These are phyloP conservation scores for Apiotrichum veenhuisii DNA, from an alignment of 1,284 basidiomycete genomes.

Conservation along the genomic window DNA sequence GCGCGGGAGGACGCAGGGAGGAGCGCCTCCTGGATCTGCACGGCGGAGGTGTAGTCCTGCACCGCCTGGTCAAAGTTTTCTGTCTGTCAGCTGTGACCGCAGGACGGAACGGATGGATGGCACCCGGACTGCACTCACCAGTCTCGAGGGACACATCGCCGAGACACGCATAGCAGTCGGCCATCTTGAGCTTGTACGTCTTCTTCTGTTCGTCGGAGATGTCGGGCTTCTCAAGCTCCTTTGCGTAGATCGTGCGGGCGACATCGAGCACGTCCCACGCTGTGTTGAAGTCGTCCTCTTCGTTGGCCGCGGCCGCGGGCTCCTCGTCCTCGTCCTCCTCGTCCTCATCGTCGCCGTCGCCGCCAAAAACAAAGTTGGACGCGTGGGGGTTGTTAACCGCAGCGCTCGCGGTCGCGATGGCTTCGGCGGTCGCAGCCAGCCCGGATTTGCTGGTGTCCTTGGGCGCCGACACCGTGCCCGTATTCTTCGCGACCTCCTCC, in stretches of 20 bases:
- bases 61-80: conserved; percentile 92
- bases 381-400: background rate
- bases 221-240: conserved; percentile 47
- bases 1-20: conserved; percentile 75
- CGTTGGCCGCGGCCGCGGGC: conserved; percentile 22
- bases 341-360: conserved; percentile 31
- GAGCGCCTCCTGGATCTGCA: conserved; percentile 65
- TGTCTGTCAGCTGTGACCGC: conserved; percentile 39
- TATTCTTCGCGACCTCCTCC: conserved; percentile 59
- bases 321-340: conserved; percentile 24
- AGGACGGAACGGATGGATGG: background rate
- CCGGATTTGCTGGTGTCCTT: conserved; percentile 8
- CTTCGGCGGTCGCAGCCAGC: background rate
- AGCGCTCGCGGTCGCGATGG: conserved; percentile 2
- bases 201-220: conserved; percentile 39
- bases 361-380: conserved; percentile 37
- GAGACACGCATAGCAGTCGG: conserved; percentile 76
- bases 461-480: too few relatives aligned
- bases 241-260: conserved; percentile 74
- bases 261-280: conserved; percentile 91
- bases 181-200: conserved; percentile 59
- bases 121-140: conserved; percentile 54
- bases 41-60: conserved; percentile 69
- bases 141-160: conserved; percentile 87
- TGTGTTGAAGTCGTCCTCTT: conserved; percentile 86